A percentile compares a stretch with the other conserved stretches of the same genome.
Conservation (phyloP, 2,329 filamentous ascomycete species). For the Taxawa tesnikishii region DNA sequence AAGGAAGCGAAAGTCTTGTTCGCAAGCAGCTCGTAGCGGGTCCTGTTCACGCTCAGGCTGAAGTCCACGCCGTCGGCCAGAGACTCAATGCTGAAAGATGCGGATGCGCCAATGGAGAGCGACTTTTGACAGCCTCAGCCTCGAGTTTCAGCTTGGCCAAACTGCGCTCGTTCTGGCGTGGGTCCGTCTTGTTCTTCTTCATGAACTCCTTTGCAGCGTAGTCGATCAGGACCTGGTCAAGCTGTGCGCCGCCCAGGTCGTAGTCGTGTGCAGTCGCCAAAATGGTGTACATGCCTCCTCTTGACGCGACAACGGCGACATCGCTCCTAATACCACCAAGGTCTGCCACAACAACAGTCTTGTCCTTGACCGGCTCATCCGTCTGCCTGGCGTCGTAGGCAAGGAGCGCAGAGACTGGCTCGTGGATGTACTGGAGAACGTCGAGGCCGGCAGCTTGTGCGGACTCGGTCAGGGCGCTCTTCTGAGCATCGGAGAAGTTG, state of each 20-base stretch:
- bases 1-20: slow-evolving; percentile 82
- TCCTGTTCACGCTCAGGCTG: slow-evolving; percentile 79
- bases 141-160: slow-evolving; percentile 89
- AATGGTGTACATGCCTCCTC: slow-evolving; percentile 92
- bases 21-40: slow-evolving; percentile 81
- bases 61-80: slow-evolving; percentile 85
- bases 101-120: slow-evolving; percentile 75
- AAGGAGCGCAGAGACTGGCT: slow-evolving; percentile 78
- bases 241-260: slow-evolving; percentile 72
- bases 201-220: slow-evolving; percentile 98
- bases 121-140: slow-evolving; percentile 85
- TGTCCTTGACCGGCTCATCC: slow-evolving; percentile 64
- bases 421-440: slow-evolving; percentile 82
- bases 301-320: slow-evolving; percentile 77
- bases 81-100: slow-evolving; percentile 86
- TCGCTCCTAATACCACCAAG: slow-evolving; percentile 88
- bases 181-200: slow-evolving; percentile 90
- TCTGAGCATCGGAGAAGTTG: slow-evolving; percentile 82
- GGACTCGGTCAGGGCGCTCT: slow-evolving; percentile 63
- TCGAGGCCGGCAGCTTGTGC: slow-evolving; percentile 74
- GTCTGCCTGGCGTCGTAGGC: slow-evolving; percentile 75
- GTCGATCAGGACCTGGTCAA: slow-evolving; percentile 87
- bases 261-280: slow-evolving; percentile 92
- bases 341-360: slow-evolving; percentile 83
- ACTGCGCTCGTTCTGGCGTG: slow-evolving; percentile 65